Base-by-base conservation (phyloP, 768 basidiomycete species). In the Trametes cubensis region DNA sequence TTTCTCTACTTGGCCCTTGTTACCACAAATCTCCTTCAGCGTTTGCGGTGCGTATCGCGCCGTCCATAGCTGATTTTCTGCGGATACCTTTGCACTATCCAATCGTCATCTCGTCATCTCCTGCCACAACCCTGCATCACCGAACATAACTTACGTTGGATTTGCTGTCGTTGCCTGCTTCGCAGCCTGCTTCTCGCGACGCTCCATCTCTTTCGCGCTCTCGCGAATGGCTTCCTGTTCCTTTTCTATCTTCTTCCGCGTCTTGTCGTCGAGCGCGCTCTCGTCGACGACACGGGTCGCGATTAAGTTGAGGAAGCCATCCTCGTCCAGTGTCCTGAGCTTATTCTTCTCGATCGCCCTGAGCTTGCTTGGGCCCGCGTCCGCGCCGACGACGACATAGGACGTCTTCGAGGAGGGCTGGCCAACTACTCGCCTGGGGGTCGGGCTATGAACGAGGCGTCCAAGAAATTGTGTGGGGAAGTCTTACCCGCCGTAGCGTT, bases 11-110 rank as follows among this genome's bases (percentile, higher is more conserved):
- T 87, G 83, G 0, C 85, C 82, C 75, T 98, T 98, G 78, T 98
- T 99, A 8, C 97, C 97, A 63, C 95, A 98, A 18, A 99, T 84
- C 59, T 99, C 94, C 68, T 92, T 95, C 58, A 95, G 66, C 2
- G 81, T 82, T 65, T 88, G 85, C 1, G 97, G 97, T 0, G 97
- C 96, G 72, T 99, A 99, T 11, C 94, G 87, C 34, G 88, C 89
- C 41, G 97, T 98, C 97, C 97, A 98, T 0, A 98, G 80, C 72
- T 96, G 94, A 3, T 82, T 80, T 1, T 78, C 20, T 4, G 62
- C 49, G 1, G 42, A 41, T 0, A 61, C 44, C 8, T 53, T 60
- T 15, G 64, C 51, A 8, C 61, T 67, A 15, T 20, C 2, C 26
- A 30, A 20, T 30, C 2, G 11, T 6, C 30, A 30, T 53, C 8